Conservation (phyloP, 2,329 filamentous ascomycete species). For the Monosporascus ibericus region DNA sequence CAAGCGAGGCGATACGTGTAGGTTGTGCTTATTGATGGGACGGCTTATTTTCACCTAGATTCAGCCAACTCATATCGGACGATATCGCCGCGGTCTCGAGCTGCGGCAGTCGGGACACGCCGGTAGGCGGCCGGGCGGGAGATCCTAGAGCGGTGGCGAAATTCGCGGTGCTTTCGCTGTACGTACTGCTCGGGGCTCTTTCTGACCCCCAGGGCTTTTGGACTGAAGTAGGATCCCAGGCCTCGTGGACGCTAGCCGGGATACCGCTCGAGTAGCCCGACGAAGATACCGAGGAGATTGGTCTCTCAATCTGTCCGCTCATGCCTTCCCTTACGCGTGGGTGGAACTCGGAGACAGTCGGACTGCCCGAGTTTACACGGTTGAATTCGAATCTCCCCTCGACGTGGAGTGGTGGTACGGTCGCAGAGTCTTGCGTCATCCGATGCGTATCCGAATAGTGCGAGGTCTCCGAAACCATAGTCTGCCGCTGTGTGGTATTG, state of each 20-base stretch:
- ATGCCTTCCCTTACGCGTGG: slow-evolving; percentile 50
- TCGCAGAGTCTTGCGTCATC: slow-evolving; percentile 60
- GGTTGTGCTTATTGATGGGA: slow-evolving; percentile 7
- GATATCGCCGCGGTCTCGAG: slow-evolving; percentile 43
- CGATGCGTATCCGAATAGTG: slow-evolving; percentile 46
- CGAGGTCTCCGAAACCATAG: slow-evolving; percentile 52
- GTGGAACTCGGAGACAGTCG: slow-evolving; percentile 57
- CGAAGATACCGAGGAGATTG: slow-evolving; percentile 42
- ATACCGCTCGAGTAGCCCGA: slow-evolving; percentile 59
- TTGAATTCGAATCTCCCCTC: slow-evolving; percentile 58
- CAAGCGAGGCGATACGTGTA: slow-evolving; percentile 5
- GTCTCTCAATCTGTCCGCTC: slow-evolving; percentile 55
- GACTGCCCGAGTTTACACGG: slow-evolving; percentile 62
- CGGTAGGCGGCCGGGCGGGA: slow-evolving; percentile 25
- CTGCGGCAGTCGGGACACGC: slow-evolving; percentile 43
- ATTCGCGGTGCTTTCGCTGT: slow-evolving; percentile 34
- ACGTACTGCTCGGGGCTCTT: slow-evolving; percentile 47
- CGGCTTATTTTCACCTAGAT: slow-evolving; percentile 48
- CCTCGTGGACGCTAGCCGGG: slow-evolving; percentile 56
- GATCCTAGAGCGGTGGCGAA: slow-evolving; percentile 37
- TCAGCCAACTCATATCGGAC: slow-evolving; percentile 76
- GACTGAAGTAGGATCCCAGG: slow-evolving; percentile 43
- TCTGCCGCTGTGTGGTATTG: slow-evolving; percentile 37
- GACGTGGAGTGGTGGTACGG: slow-evolving; percentile 62
- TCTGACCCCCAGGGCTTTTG: slow-evolving; percentile 43